A percentile compares a stretch with the other conserved stretches of the same genome.
Evolutionary conservation across 768 basidiomycete genomes (phyloP).

Genomic region (Boletus rubroflammeus): DNA sequence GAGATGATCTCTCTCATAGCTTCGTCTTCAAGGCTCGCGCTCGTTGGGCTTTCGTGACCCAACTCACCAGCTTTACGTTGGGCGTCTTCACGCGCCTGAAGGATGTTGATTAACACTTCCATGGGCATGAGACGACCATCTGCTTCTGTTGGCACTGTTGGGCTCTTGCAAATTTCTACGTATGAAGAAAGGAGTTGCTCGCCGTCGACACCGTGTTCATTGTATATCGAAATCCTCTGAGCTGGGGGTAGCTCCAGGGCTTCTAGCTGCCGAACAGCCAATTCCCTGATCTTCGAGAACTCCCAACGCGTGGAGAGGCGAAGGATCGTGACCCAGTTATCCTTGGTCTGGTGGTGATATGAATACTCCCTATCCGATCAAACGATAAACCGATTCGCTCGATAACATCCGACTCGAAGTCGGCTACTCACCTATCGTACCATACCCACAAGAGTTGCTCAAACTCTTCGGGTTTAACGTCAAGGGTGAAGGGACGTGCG

Average conservation of each 20-base stretch:
- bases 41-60: conserved; percentile 31
- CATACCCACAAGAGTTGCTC: conserved; percentile 54
- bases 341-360: conserved; percentile 44
- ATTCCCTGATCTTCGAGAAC: conserved; percentile 48
- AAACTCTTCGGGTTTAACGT: conserved; percentile 43
- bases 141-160: conserved; percentile 44
- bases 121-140: conserved; percentile 56
- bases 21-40: conserved; percentile 30
- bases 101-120: conserved; percentile 51
- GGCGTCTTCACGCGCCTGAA: conserved; percentile 50
- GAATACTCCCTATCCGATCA: conserved; percentile 45
- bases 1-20: conserved; percentile 32
- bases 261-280: conserved; percentile 55
- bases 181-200: conserved; percentile 52
- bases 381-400: background rate
- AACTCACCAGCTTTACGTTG: conserved; percentile 34
- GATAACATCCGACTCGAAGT: background rate
- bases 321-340: conserved; percentile 55
- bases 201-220: conserved; percentile 47
- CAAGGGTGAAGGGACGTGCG: conserved; percentile 41
- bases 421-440: conserved; percentile 45
- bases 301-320: conserved; percentile 52
- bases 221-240: conserved; percentile 56
- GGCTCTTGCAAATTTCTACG: conserved; percentile 49
- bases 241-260: conserved; percentile 44